These are phyloP conservation scores for Brassica rapa DNA, from an alignment of 345 rosid genomes.

Conservation along the genomic window DNA sequence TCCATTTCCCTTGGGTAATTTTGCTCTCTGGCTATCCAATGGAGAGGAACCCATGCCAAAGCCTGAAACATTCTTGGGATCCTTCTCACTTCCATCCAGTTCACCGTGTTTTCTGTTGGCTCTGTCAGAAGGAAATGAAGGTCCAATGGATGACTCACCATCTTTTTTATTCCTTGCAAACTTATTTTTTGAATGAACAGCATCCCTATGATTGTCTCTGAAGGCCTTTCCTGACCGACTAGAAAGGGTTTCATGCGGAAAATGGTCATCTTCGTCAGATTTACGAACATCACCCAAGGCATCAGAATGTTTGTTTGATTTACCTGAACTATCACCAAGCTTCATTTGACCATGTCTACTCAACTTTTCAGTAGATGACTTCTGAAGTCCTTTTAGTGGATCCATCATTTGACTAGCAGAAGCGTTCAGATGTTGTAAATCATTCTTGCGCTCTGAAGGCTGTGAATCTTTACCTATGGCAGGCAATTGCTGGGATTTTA, in stretches of 20 bases:
- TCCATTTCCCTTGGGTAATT: slow-evolving; percentile 55
- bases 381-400: slow-evolving; percentile 47
- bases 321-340: slow-evolving; percentile 50
- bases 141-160: slow-evolving; percentile 56
- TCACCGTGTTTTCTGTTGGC: slow-evolving; percentile 53
- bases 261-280: slow-evolving; percentile 47
- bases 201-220: slow-evolving; percentile 59
- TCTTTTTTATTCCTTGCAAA: slow-evolving; percentile 56
- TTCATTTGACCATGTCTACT: slow-evolving; percentile 44
- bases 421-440: slow-evolving; percentile 44
- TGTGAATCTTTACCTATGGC: slow-evolving; percentile 46
- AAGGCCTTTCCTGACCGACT: slow-evolving; percentile 49
- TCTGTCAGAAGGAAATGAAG: slow-evolving; percentile 50
- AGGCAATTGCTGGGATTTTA: slow-evolving; percentile 56
- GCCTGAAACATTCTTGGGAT: slow-evolving; percentile 50
- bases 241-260: slow-evolving; percentile 47
- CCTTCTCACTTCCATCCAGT: slow-evolving; percentile 54
- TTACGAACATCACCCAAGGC: slow-evolving; percentile 50
- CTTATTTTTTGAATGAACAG: slow-evolving; percentile 48
- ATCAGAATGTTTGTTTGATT: slow-evolving; percentile 48
- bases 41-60: slow-evolving; percentile 50
- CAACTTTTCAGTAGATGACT: slow-evolving; percentile 51
- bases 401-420: slow-evolving; percentile 44
- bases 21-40: slow-evolving; percentile 47
- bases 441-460: slow-evolving; percentile 43